Conservation (phyloP, 441 rosid genomes). For the Caryocar brasiliense region DNA sequence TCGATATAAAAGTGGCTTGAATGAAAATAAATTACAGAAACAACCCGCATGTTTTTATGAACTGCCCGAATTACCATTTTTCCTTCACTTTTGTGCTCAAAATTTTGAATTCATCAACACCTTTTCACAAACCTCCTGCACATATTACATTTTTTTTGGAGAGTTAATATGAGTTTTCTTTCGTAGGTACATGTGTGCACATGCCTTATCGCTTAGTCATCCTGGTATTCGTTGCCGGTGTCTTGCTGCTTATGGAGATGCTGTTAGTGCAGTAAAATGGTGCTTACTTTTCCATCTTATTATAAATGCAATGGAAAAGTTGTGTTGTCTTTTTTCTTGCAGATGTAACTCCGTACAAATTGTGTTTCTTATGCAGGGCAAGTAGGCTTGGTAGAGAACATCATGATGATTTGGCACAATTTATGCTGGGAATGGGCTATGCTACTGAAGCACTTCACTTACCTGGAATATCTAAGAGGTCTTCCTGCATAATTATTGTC, state of each 20-base stretch:
- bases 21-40: too few species aligned
- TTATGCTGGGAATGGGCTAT: constrained; percentile 97
- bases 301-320: too few species aligned
- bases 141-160: not conserved
- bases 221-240: constrained; percentile 97
- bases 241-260: constrained; percentile 97
- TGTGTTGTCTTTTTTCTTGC: constrained; percentile 3
- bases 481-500: not conserved
- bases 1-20: too few species aligned
- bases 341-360: constrained; percentile 2
- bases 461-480: constrained; percentile 99
- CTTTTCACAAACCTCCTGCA: not conserved
- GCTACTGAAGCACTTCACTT: constrained; percentile 99
- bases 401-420: constrained; percentile 96
- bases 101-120: too few species aligned
- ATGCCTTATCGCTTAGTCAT: constrained; percentile 93
- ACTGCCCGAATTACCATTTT: too few species aligned
- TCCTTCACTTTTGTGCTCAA: too few species aligned
- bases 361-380: constrained; percentile 56
- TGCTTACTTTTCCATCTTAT: constrained; percentile 25
- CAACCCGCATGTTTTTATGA: too few species aligned
- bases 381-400: constrained; percentile 98
- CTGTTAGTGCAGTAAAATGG: constrained; percentile 99
- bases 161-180: constrained; percentile 9
- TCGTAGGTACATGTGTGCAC: constrained; percentile 90